Percentiles rank a stretch among this genome's conserved stretches.
phyloP scores from a whole-genome alignment of 768 basidiomycete species.

The Leucosporidium scottii region DNA sequence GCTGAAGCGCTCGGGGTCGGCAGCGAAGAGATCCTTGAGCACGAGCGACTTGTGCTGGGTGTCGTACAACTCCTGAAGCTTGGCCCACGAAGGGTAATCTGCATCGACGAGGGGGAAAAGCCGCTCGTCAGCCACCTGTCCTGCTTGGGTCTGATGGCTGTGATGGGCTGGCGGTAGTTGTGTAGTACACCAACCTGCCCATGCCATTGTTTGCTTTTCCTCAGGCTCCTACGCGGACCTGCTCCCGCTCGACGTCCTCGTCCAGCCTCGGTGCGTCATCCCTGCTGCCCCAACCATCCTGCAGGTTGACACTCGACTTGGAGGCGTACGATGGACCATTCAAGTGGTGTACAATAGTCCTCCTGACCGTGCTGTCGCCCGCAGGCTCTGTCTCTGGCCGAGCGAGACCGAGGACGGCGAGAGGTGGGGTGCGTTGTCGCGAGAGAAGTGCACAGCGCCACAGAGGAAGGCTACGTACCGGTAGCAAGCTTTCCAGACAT shows the following conservation, averaged over 20 bases:
- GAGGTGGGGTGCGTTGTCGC: too few species aligned
- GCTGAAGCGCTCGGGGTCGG: slow-evolving; percentile 77
- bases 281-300: slow-evolving; percentile 3
- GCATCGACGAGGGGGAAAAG: background rate
- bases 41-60: slow-evolving; percentile 63
- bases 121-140: background rate
- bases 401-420: too few species aligned
- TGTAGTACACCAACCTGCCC: too few species aligned
- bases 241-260: too few species aligned
- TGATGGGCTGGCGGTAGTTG: background rate
- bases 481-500: slow-evolving; percentile 31
- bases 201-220: background rate
- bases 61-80: slow-evolving; percentile 77
- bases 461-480: background rate
- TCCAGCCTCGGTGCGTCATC: background rate
- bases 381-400: too few species aligned
- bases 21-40: slow-evolving; percentile 85
- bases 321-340: background rate
- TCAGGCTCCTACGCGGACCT: background rate
- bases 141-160: background rate
- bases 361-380: too few species aligned
- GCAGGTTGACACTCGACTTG: background rate
- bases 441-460: too few species aligned
- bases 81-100: slow-evolving; percentile 88
- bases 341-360: too few species aligned